These are phyloP conservation scores for Eucalyptus leucophloia DNA, from an alignment of 345 rosid genomes.

Conservation along the genomic window DNA sequence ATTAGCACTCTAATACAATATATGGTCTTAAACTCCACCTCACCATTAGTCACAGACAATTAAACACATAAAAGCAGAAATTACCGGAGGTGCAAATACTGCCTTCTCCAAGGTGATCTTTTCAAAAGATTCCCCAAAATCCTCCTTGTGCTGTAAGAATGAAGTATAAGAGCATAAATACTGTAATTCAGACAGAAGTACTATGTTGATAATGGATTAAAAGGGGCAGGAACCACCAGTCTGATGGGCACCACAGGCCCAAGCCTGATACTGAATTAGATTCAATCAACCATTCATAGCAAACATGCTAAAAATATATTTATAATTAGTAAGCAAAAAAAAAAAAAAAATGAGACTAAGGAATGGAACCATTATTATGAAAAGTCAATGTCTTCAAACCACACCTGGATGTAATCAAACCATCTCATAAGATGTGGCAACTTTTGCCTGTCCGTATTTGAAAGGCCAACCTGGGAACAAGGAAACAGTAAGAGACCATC, in stretches of 20 bases:
- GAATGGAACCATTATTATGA: background rate
- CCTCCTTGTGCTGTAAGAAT: slow-evolving; percentile 41
- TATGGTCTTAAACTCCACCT: background rate
- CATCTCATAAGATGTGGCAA: slow-evolving; percentile 66
- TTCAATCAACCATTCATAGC: background rate
- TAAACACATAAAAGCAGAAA: background rate
- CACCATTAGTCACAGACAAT: background rate
- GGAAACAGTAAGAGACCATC: background rate
- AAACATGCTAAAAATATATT: background rate
- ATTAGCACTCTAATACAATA: background rate
- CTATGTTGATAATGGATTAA: background rate
- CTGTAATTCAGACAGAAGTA: background rate
- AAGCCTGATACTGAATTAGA: background rate
- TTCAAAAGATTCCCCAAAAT: slow-evolving; percentile 30
- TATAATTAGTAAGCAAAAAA: background rate
- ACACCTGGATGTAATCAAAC: slow-evolving; percentile 86
- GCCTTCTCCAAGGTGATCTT: slow-evolving; percentile 42
- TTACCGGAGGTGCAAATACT: slow-evolving; percentile 48
- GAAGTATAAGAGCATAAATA: background rate
- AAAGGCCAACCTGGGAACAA: slow-evolving; percentile 38
- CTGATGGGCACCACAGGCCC: background rate
- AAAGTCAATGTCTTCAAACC: background rate
- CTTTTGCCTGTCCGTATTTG: slow-evolving; percentile 39
- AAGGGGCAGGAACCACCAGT: background rate
- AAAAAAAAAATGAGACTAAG: background rate